These are phyloP conservation scores for Elsinoe perseae DNA, from an alignment of 2,329 filamentous ascomycete species.

Conservation along the genomic window DNA sequence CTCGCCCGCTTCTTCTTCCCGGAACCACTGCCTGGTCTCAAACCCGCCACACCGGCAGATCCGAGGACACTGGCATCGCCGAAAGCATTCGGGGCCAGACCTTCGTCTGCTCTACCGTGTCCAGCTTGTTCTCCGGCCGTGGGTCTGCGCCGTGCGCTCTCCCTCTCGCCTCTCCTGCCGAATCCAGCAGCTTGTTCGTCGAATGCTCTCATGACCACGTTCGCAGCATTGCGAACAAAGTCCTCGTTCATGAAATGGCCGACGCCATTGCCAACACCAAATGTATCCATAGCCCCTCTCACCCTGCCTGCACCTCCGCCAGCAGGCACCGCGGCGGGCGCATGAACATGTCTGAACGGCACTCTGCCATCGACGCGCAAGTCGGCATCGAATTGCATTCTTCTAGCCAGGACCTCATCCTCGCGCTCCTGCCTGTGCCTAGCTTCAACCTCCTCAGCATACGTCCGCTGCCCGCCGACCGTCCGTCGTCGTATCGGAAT, in stretches of 20 bases:
- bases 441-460: constrained; percentile 32
- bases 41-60: background rate
- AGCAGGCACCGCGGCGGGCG: constrained; percentile 31
- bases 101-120: constrained; percentile 19
- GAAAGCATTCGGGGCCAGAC: constrained; percentile 28
- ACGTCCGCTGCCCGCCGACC: constrained; percentile 25
- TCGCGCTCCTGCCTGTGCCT: constrained; percentile 39
- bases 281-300: constrained; percentile 21
- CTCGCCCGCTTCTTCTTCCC: constrained; percentile 10
- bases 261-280: constrained; percentile 44
- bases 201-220: constrained; percentile 28
- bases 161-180: constrained; percentile 27
- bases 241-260: constrained; percentile 56
- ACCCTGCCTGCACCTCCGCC: constrained; percentile 39
- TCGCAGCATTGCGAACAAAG: constrained; percentile 36
- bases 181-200: constrained; percentile 25
- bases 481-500: constrained; percentile 29
- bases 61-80: constrained; percentile 31
- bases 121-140: constrained; percentile 19
- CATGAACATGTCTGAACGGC: constrained; percentile 20
- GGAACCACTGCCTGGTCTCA: background rate
- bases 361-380: constrained; percentile 21
- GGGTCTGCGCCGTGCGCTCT: constrained; percentile 25
- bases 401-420: constrained; percentile 45
- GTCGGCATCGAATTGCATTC: constrained; percentile 39